A percentile compares a stretch with the other conserved stretches of the same genome.
Evolutionary conservation across 1,284 basidiomycete genomes (phyloP).

Genomic region (Phellinidium pouzarii): DNA sequence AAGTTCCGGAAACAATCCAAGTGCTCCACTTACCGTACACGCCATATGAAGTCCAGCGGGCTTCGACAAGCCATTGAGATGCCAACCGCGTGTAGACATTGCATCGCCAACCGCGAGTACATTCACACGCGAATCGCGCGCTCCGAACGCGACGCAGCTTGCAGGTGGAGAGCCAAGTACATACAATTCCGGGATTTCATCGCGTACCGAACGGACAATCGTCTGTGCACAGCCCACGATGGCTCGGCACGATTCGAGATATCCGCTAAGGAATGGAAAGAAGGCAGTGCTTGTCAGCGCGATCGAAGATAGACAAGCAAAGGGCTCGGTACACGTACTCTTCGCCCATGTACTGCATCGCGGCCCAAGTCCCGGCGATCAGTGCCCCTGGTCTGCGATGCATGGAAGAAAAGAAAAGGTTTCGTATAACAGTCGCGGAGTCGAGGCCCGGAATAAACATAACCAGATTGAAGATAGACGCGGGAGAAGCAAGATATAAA

Average conservation of each 20-base stretch:
- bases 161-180: conserved; percentile 87
- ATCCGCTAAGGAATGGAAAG: conserved; percentile 53
- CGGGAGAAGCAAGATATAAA: no score
- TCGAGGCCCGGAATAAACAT: conserved; percentile 19
- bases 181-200: conserved; percentile 73
- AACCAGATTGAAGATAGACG: no score
- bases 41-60: conserved; percentile 91
- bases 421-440: background rate
- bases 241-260: conserved; percentile 78
- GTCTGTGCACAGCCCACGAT: conserved; percentile 74
- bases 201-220: conserved; percentile 60
- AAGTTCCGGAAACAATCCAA: background rate
- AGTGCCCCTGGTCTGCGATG: conserved; percentile 74
- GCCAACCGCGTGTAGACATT: conserved; percentile 85
- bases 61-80: conserved; percentile 78
- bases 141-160: conserved; percentile 86
- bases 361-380: conserved; percentile 95
- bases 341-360: conserved; percentile 87
- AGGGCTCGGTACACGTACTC: conserved; percentile 41
- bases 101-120: conserved; percentile 86
- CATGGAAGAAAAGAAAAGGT: conserved; percentile 14
- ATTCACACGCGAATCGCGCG: conserved; percentile 52
- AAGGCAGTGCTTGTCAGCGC: conserved; percentile 2
- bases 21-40: conserved; percentile 63
- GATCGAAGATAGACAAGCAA: conserved; percentile 8